These are phyloP conservation scores for Gracilariopsis chorda DNA, from an alignment of 23 red algal species.

Conservation along the genomic window DNA sequence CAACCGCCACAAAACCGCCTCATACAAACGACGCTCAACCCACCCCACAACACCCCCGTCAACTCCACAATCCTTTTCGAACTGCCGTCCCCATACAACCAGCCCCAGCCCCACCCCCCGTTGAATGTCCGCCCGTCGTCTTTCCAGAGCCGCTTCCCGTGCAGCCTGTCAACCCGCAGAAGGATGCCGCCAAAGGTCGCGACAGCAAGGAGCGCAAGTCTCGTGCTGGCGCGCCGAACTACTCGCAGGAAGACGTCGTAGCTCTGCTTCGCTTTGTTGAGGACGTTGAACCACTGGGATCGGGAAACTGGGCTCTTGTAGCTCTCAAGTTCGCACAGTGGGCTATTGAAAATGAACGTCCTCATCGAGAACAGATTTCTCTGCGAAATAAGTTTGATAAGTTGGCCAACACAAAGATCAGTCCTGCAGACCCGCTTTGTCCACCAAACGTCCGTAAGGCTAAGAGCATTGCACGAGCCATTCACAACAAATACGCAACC, in stretches of 20 bases:
- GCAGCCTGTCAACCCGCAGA: neutral
- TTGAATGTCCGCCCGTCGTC: neutral
- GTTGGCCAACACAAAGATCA: constrained; percentile 16
- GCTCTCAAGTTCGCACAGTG: constrained; percentile 16
- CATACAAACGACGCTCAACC: too few species aligned
- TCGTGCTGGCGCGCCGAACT: constrained; percentile 40
- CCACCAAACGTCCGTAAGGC: constrained; percentile 6
- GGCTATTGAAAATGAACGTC: constrained; percentile 16
- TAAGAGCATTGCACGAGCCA: constrained; percentile 23
- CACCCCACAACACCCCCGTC: too few species aligned
- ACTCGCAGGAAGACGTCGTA: constrained; percentile 1
- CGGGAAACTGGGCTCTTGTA: constrained; percentile 19
- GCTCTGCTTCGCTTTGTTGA: constrained; percentile 28
- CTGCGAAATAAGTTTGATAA: constrained; percentile 63
- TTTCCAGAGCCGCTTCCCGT: neutral
- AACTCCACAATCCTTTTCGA: too few species aligned
- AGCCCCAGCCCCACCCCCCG: too few species aligned
- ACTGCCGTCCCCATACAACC: too few species aligned
- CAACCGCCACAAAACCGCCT: too few species aligned
- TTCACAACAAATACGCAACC: constrained; percentile 48
- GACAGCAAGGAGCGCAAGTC: constrained; percentile 9
- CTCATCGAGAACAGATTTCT: constrained; percentile 1
- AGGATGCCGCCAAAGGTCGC: neutral
- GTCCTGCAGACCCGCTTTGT: neutral
- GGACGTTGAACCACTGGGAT: constrained; percentile 11